Conservation (phyloP, 148 eudicot species). For the Rhododendron simsii region DNA sequence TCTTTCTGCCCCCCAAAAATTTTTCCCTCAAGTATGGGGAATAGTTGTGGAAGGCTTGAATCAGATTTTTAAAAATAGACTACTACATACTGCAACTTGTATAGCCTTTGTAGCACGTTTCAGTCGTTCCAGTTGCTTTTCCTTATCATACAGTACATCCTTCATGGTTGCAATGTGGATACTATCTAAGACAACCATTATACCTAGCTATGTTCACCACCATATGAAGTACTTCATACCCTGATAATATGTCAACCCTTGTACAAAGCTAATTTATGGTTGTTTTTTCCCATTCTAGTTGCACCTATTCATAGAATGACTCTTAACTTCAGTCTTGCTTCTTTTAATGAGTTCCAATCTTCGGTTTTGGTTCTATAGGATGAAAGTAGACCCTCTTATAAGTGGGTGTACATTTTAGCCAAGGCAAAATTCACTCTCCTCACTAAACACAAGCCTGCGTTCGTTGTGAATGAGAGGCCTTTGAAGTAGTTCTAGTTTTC, state of each 20-base stretch:
- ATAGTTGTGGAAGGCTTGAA: not conserved
- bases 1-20: not conserved
- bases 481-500: too few relatives aligned
- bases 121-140: not conserved
- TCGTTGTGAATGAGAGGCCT: too few relatives aligned
- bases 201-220: not conserved
- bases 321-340: not conserved
- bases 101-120: not conserved
- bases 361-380: not conserved
- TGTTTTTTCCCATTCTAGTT: not conserved
- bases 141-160: slow-evolving; percentile 1
- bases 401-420: not conserved
- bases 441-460: too few relatives aligned
- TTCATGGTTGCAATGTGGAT: not conserved
- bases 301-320: not conserved
- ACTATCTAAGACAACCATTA: slow-evolving; percentile 22
- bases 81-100: slow-evolving; percentile 13
- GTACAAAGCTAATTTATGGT: not conserved
- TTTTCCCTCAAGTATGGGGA: not conserved
- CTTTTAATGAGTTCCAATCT: not conserved
- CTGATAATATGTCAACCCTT: not conserved
- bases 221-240: not conserved
- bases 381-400: not conserved
- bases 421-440: too few relatives aligned
- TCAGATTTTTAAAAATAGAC: not conserved